Percentiles rank a stretch among this genome's conserved stretches.
These are phyloP conservation scores for Hypoxylon lienhwacheense DNA, from an alignment of 495 filamentous ascomycete genomes.

Conservation along the genomic window DNA sequence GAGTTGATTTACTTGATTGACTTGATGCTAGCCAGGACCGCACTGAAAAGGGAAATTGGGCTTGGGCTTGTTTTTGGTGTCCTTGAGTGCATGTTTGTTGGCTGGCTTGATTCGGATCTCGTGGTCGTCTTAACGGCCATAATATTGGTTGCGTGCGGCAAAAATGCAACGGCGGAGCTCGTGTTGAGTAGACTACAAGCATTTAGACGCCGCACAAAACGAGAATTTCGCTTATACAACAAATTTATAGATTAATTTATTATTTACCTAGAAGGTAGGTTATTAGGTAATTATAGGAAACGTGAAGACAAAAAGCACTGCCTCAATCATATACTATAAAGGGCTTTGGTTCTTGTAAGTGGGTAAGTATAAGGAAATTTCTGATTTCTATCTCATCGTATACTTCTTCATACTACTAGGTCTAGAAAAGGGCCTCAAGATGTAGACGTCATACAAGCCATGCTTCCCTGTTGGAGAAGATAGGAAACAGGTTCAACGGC, in stretches of 20 bases:
- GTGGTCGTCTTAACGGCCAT: conserved; percentile 15
- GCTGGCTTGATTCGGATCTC: conserved; percentile 8
- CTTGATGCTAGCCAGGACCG: conserved; percentile 1
- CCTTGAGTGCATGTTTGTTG: background rate
- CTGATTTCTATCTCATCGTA: too few species aligned
- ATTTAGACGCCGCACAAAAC: conserved; percentile 8
- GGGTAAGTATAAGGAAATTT: too few species aligned
- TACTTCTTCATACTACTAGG: too few species aligned
- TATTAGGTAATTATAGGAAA: too few species aligned
- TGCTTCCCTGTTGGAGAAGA: background rate
- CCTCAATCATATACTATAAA: too few species aligned
- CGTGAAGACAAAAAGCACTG: too few species aligned
- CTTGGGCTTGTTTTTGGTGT: conserved; percentile 8
- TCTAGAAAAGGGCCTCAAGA: background rate
- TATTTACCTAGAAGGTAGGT: too few species aligned
- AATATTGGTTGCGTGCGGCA: conserved; percentile 12
- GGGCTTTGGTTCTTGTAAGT: too few species aligned
- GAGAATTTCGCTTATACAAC: too few species aligned
- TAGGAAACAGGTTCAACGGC: conserved; percentile 8
- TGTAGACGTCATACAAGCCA: conserved; percentile 10
- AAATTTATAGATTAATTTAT: too few species aligned
- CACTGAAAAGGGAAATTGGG: conserved; percentile 9
- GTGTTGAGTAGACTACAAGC: conserved; percentile 23
- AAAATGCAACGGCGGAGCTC: conserved; percentile 25
- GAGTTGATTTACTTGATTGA: too few species aligned